Evolutionary conservation across 2,329 filamentous ascomycete species (phyloP).

Genomic region (Ceratocystis papillata): DNA sequence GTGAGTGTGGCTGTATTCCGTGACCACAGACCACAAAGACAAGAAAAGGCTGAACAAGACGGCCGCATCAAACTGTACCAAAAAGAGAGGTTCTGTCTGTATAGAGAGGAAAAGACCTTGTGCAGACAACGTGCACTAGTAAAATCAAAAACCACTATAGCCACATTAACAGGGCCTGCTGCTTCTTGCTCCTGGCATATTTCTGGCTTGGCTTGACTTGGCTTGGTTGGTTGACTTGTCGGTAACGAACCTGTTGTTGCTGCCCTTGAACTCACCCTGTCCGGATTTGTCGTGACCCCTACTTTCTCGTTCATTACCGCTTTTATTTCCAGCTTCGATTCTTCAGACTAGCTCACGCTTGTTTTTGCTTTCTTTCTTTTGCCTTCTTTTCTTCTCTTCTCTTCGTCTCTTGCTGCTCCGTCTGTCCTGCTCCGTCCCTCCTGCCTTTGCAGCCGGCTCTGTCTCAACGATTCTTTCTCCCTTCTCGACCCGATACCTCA

Average conservation of each 20-base stretch:
- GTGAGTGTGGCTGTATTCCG: constrained; percentile 22
- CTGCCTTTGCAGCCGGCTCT: background rate
- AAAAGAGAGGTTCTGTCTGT: background rate
- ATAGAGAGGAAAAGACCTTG: background rate
- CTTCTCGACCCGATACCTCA: constrained; percentile 12
- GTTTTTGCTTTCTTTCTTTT: background rate
- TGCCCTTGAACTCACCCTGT: background rate
- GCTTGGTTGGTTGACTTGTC: background rate
- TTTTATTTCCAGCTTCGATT: constrained; percentile 17
- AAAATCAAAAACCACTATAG: background rate
- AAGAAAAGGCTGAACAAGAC: constrained; percentile 20
- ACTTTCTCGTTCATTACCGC: constrained; percentile 19
- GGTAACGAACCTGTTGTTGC: background rate
- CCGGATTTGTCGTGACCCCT: constrained; percentile 2
- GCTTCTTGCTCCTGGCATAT: no score
- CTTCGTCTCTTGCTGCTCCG: background rate
- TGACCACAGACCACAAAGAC: constrained; percentile 2
- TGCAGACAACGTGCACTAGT: background rate
- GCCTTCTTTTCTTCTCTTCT: constrained; percentile 14
- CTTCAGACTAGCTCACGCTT: constrained; percentile 5
- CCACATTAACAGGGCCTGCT: no score
- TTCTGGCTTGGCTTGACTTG: no score
- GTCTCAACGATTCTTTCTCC: background rate
- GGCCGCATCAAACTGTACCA: background rate
- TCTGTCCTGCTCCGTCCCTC: background rate